Percentiles rank a stretch among this genome's conserved stretches.
These are phyloP conservation scores for Phytophthora brassicae DNA, from an alignment of 352 stramenopile species.

Conservation along the genomic window DNA sequence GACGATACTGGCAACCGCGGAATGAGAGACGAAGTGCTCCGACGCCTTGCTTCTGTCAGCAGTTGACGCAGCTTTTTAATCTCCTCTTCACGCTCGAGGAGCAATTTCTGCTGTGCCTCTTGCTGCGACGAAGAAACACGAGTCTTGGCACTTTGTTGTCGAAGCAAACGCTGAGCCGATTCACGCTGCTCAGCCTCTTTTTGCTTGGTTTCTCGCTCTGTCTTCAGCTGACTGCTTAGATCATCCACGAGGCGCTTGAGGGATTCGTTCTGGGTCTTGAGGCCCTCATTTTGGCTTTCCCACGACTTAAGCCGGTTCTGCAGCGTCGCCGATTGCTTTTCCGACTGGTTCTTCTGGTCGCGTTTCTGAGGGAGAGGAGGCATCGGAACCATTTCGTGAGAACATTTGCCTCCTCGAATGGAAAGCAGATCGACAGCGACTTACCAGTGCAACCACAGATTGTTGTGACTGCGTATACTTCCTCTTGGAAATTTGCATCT, in stretches of 20 bases:
- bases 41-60: slow-evolving; percentile 70
- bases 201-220: slow-evolving; percentile 69
- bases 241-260: slow-evolving; percentile 74
- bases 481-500: slow-evolving; percentile 86
- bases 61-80: slow-evolving; percentile 77
- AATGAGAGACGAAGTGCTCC: slow-evolving; percentile 73
- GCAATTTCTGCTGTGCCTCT: slow-evolving; percentile 60
- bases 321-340: slow-evolving; percentile 81
- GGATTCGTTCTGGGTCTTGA: slow-evolving; percentile 63
- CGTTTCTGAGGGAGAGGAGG: slow-evolving; percentile 74
- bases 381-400: slow-evolving; percentile 40
- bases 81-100: slow-evolving; percentile 79
- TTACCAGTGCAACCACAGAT: slow-evolving; percentile 88
- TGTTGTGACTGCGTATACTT: slow-evolving; percentile 90
- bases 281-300: slow-evolving; percentile 64
- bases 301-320: slow-evolving; percentile 81
- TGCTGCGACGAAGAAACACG: slow-evolving; percentile 71
- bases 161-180: slow-evolving; percentile 54
- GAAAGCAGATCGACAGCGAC: slow-evolving; percentile 46
- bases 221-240: slow-evolving; percentile 66
- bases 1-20: slow-evolving; percentile 49
- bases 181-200: slow-evolving; percentile 73
- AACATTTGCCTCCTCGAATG: slow-evolving; percentile 33
- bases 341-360: slow-evolving; percentile 91
- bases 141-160: slow-evolving; percentile 68